Evolutionary conservation across 192 early-diverging fungal species (phyloP).

Genomic region (Rhizoclosmatium globosum): DNA sequence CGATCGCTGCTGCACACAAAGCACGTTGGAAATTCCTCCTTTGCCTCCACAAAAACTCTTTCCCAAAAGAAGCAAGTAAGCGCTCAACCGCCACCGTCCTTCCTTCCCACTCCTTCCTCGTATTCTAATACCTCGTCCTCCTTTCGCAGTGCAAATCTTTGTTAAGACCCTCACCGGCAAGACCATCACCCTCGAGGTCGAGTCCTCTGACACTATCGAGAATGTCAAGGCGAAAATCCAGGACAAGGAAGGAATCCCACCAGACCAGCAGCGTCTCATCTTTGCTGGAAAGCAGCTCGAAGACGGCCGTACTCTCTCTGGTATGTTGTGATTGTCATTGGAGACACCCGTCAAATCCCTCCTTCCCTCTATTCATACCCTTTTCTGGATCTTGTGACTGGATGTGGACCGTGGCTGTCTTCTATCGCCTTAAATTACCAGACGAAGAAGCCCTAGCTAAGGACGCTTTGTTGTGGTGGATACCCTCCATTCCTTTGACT

Average conservation of each 20-base stretch:
- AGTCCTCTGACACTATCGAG: conserved; percentile 79
- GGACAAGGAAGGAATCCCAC: conserved; percentile 81
- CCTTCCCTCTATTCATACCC: not conserved
- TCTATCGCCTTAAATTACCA: not conserved
- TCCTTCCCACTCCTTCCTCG: conserved; percentile 52
- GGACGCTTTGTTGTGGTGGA: not conserved
- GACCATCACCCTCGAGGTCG: conserved; percentile 79
- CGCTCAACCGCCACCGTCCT: not conserved
- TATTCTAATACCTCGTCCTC: conserved; percentile 58
- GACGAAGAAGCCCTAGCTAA: not conserved
- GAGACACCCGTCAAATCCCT: not conserved
- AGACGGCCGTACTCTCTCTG: conserved; percentile 73
- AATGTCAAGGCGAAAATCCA: conserved; percentile 85
- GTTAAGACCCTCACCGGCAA: conserved; percentile 82
- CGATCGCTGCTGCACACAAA: too few species aligned
- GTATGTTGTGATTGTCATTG: not conserved
- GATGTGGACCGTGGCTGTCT: too few species aligned
- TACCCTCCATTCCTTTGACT: not conserved
- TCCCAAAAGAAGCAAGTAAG: not conserved
- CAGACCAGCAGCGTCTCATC: conserved; percentile 82
- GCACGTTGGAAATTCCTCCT: too few species aligned
- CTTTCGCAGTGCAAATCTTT: conserved; percentile 78
- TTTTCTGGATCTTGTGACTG: not conserved
- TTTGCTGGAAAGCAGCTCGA: conserved; percentile 85
- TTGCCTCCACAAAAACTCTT: not conserved